phyloP scores from a whole-genome alignment of 306 rosid species.

The Sphenostylis stenocarpa region DNA sequence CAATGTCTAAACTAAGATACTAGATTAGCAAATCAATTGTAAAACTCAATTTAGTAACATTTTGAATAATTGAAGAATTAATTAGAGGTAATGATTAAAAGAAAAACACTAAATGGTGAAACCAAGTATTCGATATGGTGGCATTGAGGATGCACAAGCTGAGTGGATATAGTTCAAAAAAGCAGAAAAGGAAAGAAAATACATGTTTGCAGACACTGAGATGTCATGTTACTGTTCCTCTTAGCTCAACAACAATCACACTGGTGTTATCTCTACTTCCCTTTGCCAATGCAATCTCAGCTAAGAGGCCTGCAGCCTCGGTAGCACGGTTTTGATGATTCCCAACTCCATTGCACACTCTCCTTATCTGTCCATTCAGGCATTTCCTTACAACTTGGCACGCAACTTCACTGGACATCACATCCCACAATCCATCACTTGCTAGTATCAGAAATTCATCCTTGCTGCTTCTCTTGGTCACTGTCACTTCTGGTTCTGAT shows the following conservation, averaged over 20 bases:
- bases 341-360: conserved; percentile 19
- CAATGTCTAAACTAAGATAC: not conserved
- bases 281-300: conserved; percentile 71
- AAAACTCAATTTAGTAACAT: not conserved
- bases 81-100: not conserved
- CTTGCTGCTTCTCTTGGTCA: conserved; percentile 55
- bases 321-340: conserved; percentile 39
- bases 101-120: not conserved
- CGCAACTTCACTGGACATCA: conserved; percentile 62
- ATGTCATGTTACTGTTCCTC: conserved; percentile 38
- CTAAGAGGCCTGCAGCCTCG: conserved; percentile 68
- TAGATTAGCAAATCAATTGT: not conserved
- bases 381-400: conserved; percentile 70
- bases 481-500: conserved; percentile 82
- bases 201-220: not conserved
- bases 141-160: not conserved
- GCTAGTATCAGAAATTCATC: conserved; percentile 85
- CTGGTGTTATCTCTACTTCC: conserved; percentile 90
- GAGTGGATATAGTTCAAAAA: conserved; percentile 3
- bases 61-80: not conserved
- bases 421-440: conserved; percentile 95
- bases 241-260: conserved; percentile 72
- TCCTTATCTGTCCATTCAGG: conserved; percentile 44
- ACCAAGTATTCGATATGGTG: not conserved
- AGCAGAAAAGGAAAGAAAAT: not conserved